Base-by-base conservation (phyloP, 2,329 filamentous ascomycete genomes). In the Scolecobasidium constrictum region DNA sequence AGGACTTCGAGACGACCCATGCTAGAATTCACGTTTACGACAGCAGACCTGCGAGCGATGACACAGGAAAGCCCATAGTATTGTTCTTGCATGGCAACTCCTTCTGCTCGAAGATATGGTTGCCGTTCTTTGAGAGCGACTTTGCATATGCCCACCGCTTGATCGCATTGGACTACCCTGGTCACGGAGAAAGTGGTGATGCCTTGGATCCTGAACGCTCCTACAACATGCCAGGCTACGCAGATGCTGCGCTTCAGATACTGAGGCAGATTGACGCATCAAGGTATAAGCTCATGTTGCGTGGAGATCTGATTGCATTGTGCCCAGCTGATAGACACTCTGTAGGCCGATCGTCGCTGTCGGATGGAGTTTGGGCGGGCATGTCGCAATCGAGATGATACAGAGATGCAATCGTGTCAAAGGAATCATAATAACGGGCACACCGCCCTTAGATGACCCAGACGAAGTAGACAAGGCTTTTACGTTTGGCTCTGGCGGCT, bases 311-410 rank as follows among this genome's bases (percentile, higher is more conserved):
- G 20, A 23, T 19, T n/a, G n/a, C n/a, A n/a, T n/a, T n/a, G n/a
- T n/a, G n/a, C n/a, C n/a, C n/a, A n/a, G n/a, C n/a, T n/a, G n/a
- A n/a, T n/a, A n/a, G n/a, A 31, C 26, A 7, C n/a, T 31, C 9
- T 31, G 9, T n/a, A 15, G 5, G 33, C 16, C 21, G 5, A 50
- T 56, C 13, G 50, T 58, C 2, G 48, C 57, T 1, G 18, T 60
- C 3, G 59, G 59, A 6, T 61, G 57, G 56, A 52, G 48, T 39
- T 48, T 62, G 3, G 59, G 59, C 34, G 56, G 58, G 2, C 55
- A 59, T 36, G 47, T 55, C 3, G 57, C 48, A 3, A 56, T 61
- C 13, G 55, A 60, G 34, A 53, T 60, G 52, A 38, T 57, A 2
- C 42, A 46, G 1, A 40, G 55, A 3, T 46, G 55, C 9, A 6